These are phyloP conservation scores for Tylopilus felleus DNA, from an alignment of 768 basidiomycete genomes.

Conservation along the genomic window DNA sequence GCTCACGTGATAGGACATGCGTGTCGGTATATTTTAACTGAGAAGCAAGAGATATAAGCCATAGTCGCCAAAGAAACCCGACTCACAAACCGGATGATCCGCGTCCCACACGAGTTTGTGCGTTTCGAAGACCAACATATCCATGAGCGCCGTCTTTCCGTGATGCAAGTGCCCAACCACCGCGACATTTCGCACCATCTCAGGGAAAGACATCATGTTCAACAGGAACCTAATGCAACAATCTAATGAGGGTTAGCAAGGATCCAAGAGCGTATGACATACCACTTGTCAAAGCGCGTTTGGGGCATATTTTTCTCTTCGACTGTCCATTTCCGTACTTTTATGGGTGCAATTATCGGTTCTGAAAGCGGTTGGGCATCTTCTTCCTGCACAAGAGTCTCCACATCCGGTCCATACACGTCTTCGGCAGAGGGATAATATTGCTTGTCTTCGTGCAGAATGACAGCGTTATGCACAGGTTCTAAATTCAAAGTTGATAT, in stretches of 20 bases:
- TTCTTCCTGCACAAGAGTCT: slow-evolving; percentile 97
- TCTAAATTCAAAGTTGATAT: slow-evolving; percentile 41
- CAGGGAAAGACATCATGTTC: slow-evolving; percentile 86
- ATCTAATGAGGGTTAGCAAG: slow-evolving; percentile 6
- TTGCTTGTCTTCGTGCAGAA: slow-evolving; percentile 96
- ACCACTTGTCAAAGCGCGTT: slow-evolving; percentile 98
- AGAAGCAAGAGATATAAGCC: slow-evolving; percentile 17
- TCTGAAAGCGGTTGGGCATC: slow-evolving; percentile 94
- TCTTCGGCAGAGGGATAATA: slow-evolving; percentile 94
- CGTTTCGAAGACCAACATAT: slow-evolving; percentile 96
- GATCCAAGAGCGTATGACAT: slow-evolving; percentile 26
- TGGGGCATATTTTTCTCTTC: slow-evolving; percentile 95
- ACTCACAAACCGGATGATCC: slow-evolving; percentile 70
- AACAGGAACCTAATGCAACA: slow-evolving; percentile 71
- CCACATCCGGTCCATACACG: slow-evolving; percentile 90
- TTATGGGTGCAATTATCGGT: slow-evolving; percentile 93
- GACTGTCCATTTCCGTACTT: slow-evolving; percentile 90
- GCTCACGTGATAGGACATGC: slow-evolving; percentile 81
- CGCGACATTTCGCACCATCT: slow-evolving; percentile 95
- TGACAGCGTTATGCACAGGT: slow-evolving; percentile 74
- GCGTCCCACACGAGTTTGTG: slow-evolving; percentile 94
- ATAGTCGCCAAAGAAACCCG: slow-evolving; percentile 7
- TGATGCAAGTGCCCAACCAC: slow-evolving; percentile 97
- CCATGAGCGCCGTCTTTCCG: slow-evolving; percentile 94
- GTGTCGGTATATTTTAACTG: slow-evolving; percentile 96